A percentile compares a stretch with the other conserved stretches of the same genome.
Conservation (phyloP, 176 grass and related monocot genomes). For the Alloteropsis semialata region DNA sequence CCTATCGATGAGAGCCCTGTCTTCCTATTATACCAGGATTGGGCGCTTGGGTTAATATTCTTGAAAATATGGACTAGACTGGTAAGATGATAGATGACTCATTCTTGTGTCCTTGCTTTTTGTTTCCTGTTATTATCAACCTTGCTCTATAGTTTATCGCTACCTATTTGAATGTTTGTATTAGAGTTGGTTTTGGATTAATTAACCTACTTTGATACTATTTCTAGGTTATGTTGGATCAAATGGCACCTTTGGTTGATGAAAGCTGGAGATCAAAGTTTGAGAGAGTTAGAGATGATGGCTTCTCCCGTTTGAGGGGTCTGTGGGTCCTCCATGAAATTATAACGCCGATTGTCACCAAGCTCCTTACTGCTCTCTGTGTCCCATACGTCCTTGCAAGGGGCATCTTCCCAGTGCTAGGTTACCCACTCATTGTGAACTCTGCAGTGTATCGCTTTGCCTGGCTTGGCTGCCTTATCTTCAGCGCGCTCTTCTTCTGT, state of each 20-base stretch:
- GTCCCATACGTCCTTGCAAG: slow-evolving; percentile 90
- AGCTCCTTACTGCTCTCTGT: slow-evolving; percentile 85
- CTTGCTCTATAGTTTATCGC: background rate
- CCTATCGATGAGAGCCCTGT: slow-evolving; percentile 95
- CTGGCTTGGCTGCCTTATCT: slow-evolving; percentile 87
- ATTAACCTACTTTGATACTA: background rate
- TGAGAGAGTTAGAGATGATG: slow-evolving; percentile 92
- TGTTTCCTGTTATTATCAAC: background rate
- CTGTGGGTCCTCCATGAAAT: slow-evolving; percentile 92
- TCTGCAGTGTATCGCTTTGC: slow-evolving; percentile 90
- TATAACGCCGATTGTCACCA: slow-evolving; percentile 76
- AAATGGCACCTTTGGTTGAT: slow-evolving; percentile 93
- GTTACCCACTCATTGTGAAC: slow-evolving; percentile 89
- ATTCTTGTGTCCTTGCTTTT: background rate
- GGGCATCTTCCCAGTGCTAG: slow-evolving; percentile 80
- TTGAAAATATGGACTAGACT: slow-evolving; percentile 98
- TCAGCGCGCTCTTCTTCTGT: slow-evolving; percentile 67
- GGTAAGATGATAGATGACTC: slow-evolving; percentile 35
- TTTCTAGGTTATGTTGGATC: slow-evolving; percentile 88
- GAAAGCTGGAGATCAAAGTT: slow-evolving; percentile 92
- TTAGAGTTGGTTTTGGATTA: background rate
- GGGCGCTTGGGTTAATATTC: slow-evolving; percentile 94
- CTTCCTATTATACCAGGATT: slow-evolving; percentile 98
- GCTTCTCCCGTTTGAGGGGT: slow-evolving; percentile 84
- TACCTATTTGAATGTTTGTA: background rate